Conservation (phyloP, 495 filamentous ascomycete species). For the Aspergillus cristatus region DNA sequence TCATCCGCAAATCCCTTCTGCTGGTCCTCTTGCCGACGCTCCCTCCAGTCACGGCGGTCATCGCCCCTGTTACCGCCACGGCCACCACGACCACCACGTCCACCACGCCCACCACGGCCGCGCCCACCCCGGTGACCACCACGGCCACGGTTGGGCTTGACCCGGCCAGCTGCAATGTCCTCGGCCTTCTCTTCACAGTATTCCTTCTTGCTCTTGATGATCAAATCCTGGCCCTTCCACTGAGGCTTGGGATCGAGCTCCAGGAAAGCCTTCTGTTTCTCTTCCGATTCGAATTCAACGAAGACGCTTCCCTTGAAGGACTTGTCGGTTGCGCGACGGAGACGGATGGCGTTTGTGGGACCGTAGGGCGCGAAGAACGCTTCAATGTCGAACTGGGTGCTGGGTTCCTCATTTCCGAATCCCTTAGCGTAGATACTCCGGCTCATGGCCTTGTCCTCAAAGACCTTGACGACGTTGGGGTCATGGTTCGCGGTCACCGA, state of each 20-base stretch:
- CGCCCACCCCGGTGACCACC: slow-evolving; percentile 26
- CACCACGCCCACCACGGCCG: slow-evolving; percentile 19
- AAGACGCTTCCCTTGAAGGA: slow-evolving; percentile 91
- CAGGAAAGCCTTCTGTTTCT: slow-evolving; percentile 68
- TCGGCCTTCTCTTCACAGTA: slow-evolving; percentile 71
- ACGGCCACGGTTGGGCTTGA: slow-evolving; percentile 43
- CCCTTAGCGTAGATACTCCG: slow-evolving; percentile 73
- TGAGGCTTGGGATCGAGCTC: slow-evolving; percentile 69
- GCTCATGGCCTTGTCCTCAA: slow-evolving; percentile 50
- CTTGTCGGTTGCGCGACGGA: slow-evolving; percentile 62
- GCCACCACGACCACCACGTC: too few species aligned
- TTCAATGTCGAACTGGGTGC: slow-evolving; percentile 86
- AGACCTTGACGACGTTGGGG: slow-evolving; percentile 38
- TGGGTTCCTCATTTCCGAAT: slow-evolving; percentile 69
- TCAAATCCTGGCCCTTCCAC: slow-evolving; percentile 63
- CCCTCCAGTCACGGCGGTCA: slow-evolving; percentile 58
- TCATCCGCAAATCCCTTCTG: slow-evolving; percentile 47
- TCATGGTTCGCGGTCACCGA: slow-evolving; percentile 30
- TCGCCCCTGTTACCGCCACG: slow-evolving; percentile 24
- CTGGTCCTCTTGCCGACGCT: slow-evolving; percentile 56
- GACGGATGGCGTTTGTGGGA: slow-evolving; percentile 69
- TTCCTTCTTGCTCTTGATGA: slow-evolving; percentile 77
- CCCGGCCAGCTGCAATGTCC: slow-evolving; percentile 64
- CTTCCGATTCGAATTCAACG: slow-evolving; percentile 75
- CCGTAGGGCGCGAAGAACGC: slow-evolving; percentile 80